phyloP scores from a whole-genome alignment of 2,329 filamentous ascomycete species.

The Neophaeococcomyces aloes region DNA sequence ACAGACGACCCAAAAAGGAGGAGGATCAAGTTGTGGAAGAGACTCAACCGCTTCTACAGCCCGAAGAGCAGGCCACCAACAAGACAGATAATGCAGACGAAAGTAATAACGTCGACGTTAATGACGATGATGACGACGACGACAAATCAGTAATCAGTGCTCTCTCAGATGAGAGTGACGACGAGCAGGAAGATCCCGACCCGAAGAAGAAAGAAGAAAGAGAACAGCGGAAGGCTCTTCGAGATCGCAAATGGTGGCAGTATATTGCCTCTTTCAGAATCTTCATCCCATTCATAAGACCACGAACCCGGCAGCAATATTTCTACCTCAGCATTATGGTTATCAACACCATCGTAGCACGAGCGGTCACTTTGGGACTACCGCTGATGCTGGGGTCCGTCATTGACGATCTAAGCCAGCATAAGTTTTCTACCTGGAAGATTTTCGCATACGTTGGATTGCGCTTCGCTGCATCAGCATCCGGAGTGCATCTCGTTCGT shows the following conservation, averaged over 20 bases:
- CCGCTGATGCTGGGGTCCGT: slow-evolving; percentile 75
- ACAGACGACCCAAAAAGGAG: background rate
- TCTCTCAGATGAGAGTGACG: slow-evolving; percentile 28
- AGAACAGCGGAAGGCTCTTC: slow-evolving; percentile 10
- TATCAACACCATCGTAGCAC: slow-evolving; percentile 57
- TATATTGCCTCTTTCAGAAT: slow-evolving; percentile 66
- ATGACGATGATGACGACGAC: slow-evolving; percentile 45
- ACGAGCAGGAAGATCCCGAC: slow-evolving; percentile 48
- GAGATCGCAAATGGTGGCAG: slow-evolving; percentile 39
- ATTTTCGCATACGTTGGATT: slow-evolving; percentile 43
- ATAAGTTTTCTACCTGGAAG: slow-evolving; percentile 43
- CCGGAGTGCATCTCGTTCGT: slow-evolving; percentile 42
- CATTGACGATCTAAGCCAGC: slow-evolving; percentile 54
- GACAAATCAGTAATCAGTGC: slow-evolving; percentile 18
- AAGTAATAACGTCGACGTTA: slow-evolving; percentile 41
- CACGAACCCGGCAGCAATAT: slow-evolving; percentile 56
- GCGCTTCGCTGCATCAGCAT: slow-evolving; percentile 41
- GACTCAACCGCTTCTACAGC: slow-evolving; percentile 29
- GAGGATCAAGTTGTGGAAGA: slow-evolving; percentile 6
- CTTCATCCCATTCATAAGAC: slow-evolving; percentile 71
- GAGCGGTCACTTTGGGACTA: slow-evolving; percentile 63
- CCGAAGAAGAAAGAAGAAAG: slow-evolving; percentile 48
- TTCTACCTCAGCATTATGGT: slow-evolving; percentile 56
- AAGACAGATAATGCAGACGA: slow-evolving; percentile 29
- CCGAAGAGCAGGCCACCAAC: slow-evolving; percentile 28